Evolutionary conservation across 2,329 filamentous ascomycete species (phyloP), one percentile per base, ranked within the genome.

Genomic region (Diplodia corticola): DNA sequence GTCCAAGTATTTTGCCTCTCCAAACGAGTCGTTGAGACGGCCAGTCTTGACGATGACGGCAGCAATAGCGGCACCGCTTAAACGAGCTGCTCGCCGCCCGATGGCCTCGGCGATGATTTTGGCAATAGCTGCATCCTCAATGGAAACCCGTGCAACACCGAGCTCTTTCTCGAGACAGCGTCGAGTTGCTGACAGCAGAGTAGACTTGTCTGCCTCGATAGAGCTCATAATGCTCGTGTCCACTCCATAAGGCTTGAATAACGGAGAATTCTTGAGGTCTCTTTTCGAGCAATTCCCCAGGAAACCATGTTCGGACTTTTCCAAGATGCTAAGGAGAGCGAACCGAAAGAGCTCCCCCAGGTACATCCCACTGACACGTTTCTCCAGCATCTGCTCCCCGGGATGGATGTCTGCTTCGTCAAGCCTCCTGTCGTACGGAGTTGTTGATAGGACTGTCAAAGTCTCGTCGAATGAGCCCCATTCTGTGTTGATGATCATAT

Each of bases 331-430:
- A 55, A 95, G 77, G 22, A 97, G 81, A 17, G 89, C 88, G 50
- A 92, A 84, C 63, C 95, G 90, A 64, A 97, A 85, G 69, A 98
- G 93, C 78, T 99, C 95, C 64, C 95, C 95, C 53, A 99, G 80
- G 81, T 97, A 99, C 94, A 98, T 98, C 76, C 95, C 95, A 0
- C 92, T 97, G 15, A 99, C 90, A 51, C 94, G 91, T 85, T 99
- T 99, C 82, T 99, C 95, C 75, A 98, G 98, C 91, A 98, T 97
- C 24, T 81, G 80, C 67, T 82, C 78, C 35, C 79, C 80, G 7
- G 80, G 80, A 26, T 80, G 75, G 4, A 80, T 80, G n/a, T 75
- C 78, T 64, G 79, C 76, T 51, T 75, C 74, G 73, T 82, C 79
- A 67, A 82, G 78, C 59, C 77, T 74, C 67, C 77, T 68, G 67